Conservation (phyloP, 345 rosid genomes). For the Murraya koenigii region DNA sequence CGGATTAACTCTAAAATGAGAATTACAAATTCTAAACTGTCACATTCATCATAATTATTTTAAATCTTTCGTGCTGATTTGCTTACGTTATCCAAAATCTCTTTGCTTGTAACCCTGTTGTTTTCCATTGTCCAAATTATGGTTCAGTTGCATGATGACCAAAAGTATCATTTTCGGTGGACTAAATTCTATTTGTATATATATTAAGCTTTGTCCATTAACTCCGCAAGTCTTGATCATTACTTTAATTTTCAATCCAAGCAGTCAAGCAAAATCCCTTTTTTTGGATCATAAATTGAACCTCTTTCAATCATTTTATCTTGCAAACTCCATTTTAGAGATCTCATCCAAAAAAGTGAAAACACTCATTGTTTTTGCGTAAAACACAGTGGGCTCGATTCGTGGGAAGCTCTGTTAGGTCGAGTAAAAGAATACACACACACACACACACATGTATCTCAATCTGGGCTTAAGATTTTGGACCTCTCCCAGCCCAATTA, state of each 20-base stretch:
- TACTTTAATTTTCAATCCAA: too few species aligned
- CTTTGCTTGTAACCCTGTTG: conserved; percentile 10
- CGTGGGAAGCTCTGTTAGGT: too few species aligned
- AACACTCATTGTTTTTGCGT: too few species aligned
- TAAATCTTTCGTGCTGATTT: conserved; percentile 10
- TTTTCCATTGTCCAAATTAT: neutral
- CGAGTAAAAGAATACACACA: too few species aligned
- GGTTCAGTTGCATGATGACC: conserved; percentile 1
- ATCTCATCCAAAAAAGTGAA: too few species aligned
- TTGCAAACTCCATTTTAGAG: too few species aligned
- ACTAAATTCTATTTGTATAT: neutral
- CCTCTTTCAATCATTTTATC: too few species aligned
- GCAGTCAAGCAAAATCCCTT: too few species aligned
- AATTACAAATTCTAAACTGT: conserved; percentile 3
- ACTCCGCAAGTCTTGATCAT: too few species aligned
- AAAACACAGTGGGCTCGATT: too few species aligned
- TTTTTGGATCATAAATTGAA: too few species aligned
- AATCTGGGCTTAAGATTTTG: neutral
- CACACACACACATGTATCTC: neutral
- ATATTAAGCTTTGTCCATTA: neutral
- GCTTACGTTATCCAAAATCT: conserved; percentile 22
- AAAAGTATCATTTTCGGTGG: conserved; percentile 11
- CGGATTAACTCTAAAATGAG: neutral
- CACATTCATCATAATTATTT: conserved; percentile 23
- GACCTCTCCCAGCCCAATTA: neutral